Percentiles rank a stretch among this genome's conserved stretches.
These are phyloP conservation scores for Penicillium vulpinum DNA, from an alignment of 2,329 filamentous ascomycete genomes.

Conservation along the genomic window DNA sequence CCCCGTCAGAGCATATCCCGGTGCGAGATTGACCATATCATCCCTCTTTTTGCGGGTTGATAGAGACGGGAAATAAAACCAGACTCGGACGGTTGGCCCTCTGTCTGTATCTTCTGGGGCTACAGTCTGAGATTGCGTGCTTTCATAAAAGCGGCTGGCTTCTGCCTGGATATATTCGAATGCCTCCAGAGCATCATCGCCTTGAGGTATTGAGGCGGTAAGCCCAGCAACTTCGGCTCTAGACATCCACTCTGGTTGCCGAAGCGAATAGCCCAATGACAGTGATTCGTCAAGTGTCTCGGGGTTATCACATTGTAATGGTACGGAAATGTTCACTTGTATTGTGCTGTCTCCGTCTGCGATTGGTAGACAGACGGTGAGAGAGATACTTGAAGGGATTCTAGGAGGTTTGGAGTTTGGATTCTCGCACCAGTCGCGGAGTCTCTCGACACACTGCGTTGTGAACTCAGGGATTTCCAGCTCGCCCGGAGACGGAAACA, in stretches of 20 bases:
- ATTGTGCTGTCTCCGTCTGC: slow-evolving; percentile 24
- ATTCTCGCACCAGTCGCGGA: slow-evolving; percentile 31
- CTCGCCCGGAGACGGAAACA: slow-evolving; percentile 49
- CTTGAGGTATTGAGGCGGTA: slow-evolving; percentile 41
- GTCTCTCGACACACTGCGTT: slow-evolving; percentile 25
- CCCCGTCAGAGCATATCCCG: slow-evolving; percentile 55
- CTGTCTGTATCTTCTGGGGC: slow-evolving; percentile 2
- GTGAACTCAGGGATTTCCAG: slow-evolving; percentile 45
- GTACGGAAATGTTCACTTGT: slow-evolving; percentile 32
- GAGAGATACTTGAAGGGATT: slow-evolving; percentile 24
- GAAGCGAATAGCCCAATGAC: slow-evolving; percentile 36
- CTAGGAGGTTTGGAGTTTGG: slow-evolving; percentile 11
- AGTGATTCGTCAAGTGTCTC: slow-evolving; percentile 25
- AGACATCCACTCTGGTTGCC: slow-evolving; percentile 56
- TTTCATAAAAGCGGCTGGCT: slow-evolving; percentile 33
- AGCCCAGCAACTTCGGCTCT: slow-evolving; percentile 49
- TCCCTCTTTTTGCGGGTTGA: slow-evolving; percentile 60
- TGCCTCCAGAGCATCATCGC: slow-evolving; percentile 47
- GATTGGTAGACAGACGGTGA: slow-evolving; percentile 29
- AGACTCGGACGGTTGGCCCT: slow-evolving; percentile 51
- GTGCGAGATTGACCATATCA: slow-evolving; percentile 57
- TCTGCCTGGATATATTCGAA: slow-evolving; percentile 49
- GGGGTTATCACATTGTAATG: slow-evolving; percentile 20
- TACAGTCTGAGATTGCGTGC: slow-evolving; percentile 7
- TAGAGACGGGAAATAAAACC: slow-evolving; percentile 66